Evolutionary conservation across 2,329 filamentous ascomycete genomes (phyloP).

Genomic region (Colletotrichum tamarilloi): DNA sequence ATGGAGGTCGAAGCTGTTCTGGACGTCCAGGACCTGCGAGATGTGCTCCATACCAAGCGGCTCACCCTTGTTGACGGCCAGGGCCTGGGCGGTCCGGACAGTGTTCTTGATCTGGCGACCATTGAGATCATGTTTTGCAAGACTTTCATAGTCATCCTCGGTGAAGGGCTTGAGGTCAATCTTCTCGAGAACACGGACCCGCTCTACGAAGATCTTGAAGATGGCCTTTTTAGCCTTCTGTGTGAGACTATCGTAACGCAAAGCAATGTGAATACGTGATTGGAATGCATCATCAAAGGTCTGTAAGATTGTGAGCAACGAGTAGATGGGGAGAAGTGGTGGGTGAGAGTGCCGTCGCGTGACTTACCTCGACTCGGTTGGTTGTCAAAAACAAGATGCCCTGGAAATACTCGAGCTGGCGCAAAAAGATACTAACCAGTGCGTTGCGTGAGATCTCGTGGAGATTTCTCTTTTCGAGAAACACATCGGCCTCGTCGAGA

Average conservation of each 20-base stretch:
- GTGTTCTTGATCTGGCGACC: constrained; percentile 87
- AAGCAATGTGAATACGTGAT: constrained; percentile 84
- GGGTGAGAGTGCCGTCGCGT: too few species aligned
- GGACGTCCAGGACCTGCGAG: constrained; percentile 83
- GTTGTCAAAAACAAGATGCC: constrained; percentile 92
- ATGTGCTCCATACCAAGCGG: constrained; percentile 83
- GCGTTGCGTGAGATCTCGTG: constrained; percentile 88
- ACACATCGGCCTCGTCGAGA: constrained; percentile 87
- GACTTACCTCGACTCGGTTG: constrained; percentile 74
- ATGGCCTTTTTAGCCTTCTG: constrained; percentile 79
- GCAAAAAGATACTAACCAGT: constrained; percentile 87
- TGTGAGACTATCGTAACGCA: constrained; percentile 82
- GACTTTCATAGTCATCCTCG: constrained; percentile 73
- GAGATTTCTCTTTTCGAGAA: constrained; percentile 84
- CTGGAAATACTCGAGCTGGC: constrained; percentile 90
- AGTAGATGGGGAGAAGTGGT: rapidly evolving
- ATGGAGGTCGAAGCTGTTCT: constrained; percentile 84
- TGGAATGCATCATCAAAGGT: constrained; percentile 94
- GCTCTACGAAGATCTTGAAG: constrained; percentile 86
- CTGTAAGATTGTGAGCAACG: constrained; percentile 31
- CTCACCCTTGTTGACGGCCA: constrained; percentile 81
- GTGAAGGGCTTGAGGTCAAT: constrained; percentile 68
- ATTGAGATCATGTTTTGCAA: constrained; percentile 75
- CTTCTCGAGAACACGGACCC: constrained; percentile 74
- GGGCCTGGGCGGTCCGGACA: constrained; percentile 82